Evolutionary conservation across 2,329 filamentous ascomycete genomes (phyloP), one percentile per base, ranked within the genome.

Genomic region (Xylariaceae sp.): DNA sequence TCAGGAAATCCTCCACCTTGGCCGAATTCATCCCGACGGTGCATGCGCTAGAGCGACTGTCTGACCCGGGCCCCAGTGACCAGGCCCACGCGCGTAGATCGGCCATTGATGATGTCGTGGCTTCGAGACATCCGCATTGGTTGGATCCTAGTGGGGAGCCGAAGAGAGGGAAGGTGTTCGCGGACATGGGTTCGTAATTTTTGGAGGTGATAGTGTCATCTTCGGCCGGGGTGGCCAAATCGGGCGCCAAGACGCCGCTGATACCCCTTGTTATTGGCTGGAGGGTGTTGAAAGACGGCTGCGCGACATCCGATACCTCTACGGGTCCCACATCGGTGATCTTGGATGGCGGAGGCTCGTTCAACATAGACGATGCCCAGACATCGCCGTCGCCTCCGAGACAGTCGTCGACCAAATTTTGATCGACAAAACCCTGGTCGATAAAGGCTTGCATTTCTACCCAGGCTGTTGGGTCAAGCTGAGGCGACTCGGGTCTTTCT

Each of bases 1-100:
- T 13, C 21, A 46, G 43, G 10, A 46, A 46, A 8, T 46, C 21
- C 18, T 36, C 43, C 10, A 27, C 29, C 18, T 32, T 36, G 30
- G 20, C 30, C 6, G 3, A 15, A n/a, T 46, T 46, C 27, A 36
- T 2, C 20, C 18, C 4, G 13, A n/a, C 18, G n/a, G 4, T n/a
- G 15, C 26, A 21, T 10, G 13, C 13, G 9, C 16, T 27, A n/a
- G 27, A 30, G 8, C 27, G 27, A 30, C n/a, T 8, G 27, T 30
- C 27, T 30, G 27, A 30, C 27, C 8, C 27, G 27, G 27, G 27
- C 27, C n/a, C 27, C n/a, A n/a, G 13, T 30, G 27, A 30, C 27
- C 35, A 15, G 13, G 35, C 8, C 35, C 35, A 37, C 35, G 13
- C 35, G 15, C 35, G 35, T n/a, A 37, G 35, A 20, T n/a, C 18